These are phyloP conservation scores for Arctium lappa DNA, from an alignment of 129 eudicot species.

Conservation along the genomic window DNA sequence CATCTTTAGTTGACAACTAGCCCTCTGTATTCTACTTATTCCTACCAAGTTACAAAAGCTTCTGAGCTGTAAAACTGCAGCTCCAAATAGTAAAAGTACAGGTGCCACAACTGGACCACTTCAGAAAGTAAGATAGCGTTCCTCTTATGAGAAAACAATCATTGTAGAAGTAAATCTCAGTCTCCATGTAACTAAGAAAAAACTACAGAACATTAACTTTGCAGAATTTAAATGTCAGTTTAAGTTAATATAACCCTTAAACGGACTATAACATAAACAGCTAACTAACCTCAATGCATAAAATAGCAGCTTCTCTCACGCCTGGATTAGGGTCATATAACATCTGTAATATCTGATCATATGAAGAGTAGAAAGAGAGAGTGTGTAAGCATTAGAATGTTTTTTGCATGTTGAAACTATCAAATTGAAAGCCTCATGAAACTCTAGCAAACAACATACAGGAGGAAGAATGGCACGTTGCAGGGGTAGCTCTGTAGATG, in stretches of 20 bases:
- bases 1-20: background rate
- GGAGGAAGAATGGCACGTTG: conserved; percentile 97
- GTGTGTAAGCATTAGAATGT: background rate
- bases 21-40: background rate
- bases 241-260: background rate
- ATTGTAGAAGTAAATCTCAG: background rate
- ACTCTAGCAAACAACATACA: conserved; percentile 43
- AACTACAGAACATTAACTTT: background rate
- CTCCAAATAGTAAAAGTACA: background rate
- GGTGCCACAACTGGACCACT: background rate
- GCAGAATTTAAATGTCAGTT: background rate
- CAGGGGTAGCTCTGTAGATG: conserved; percentile 92
- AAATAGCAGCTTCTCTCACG: conserved; percentile 92
- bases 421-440: conserved; percentile 10
- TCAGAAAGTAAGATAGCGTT: background rate
- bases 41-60: background rate
- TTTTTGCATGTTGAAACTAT: conserved; percentile 4
- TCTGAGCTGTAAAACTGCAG: background rate
- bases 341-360: conserved; percentile 82
- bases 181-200: background rate
- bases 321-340: conserved; percentile 85
- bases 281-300: conserved; percentile 81
- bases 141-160: background rate
- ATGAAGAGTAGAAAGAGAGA: conserved; percentile 6
- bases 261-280: conserved; percentile 1